A percentile compares a stretch with the other conserved stretches of the same genome.
Conservation (phyloP, 179 eudicot species). For the Corrigiola litoralis region DNA sequence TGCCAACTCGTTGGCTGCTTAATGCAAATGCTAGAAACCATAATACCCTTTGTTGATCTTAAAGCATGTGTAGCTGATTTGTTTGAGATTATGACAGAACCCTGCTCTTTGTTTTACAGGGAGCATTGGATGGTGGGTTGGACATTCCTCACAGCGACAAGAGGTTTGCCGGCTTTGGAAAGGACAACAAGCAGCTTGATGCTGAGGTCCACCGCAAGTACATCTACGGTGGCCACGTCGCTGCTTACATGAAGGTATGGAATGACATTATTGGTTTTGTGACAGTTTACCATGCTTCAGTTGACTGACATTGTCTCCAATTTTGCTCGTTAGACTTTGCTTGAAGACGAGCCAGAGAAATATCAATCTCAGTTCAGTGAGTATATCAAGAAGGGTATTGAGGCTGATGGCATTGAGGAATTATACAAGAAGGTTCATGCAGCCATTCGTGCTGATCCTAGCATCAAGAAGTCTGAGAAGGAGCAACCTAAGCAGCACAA, state of each 20-base stretch:
- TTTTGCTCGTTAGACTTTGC: conserved; percentile 19
- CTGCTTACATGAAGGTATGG: conserved; percentile 36
- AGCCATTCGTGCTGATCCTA: conserved; percentile 53
- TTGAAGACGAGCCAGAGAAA: conserved; percentile 43
- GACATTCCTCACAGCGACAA: conserved; percentile 52
- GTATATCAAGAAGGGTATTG: conserved; percentile 30
- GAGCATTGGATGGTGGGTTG: conserved; percentile 45
- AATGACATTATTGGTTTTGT: background rate
- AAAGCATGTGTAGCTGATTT: background rate
- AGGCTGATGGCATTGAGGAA: conserved; percentile 31
- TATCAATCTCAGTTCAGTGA: conserved; percentile 36
- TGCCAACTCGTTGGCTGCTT: too few species aligned
- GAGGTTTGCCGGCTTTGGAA: conserved; percentile 43
- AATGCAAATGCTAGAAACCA: too few species aligned
- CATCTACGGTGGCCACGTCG: conserved; percentile 38
- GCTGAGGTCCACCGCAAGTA: conserved; percentile 35
- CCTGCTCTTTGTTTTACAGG: conserved; percentile 12
- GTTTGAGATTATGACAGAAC: background rate
- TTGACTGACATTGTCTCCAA: background rate
- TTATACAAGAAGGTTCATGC: conserved; percentile 50
- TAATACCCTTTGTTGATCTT: too few species aligned
- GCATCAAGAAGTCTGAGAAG: conserved; percentile 31
- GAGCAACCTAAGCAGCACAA: conserved; percentile 38
- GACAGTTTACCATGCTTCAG: too few species aligned
- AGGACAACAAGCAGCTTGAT: conserved; percentile 38